These are phyloP conservation scores for Kernera saxatilis DNA, from an alignment of 345 rosid genomes.

Conservation along the genomic window DNA sequence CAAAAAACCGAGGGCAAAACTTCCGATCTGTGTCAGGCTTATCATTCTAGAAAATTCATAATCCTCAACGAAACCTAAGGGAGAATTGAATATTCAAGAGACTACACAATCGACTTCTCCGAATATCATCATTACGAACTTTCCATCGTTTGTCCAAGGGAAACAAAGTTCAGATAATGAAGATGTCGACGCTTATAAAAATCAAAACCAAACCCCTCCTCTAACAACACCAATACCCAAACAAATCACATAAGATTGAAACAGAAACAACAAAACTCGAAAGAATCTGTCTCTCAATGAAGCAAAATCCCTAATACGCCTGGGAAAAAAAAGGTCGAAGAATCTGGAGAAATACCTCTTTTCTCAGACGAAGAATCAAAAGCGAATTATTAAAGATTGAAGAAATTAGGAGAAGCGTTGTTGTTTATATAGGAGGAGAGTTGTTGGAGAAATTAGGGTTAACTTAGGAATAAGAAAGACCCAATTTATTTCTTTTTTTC, in stretches of 20 bases:
- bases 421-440: slow-evolving; percentile 4
- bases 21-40: not conserved
- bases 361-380: not conserved
- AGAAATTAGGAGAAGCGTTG: no score
- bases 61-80: not conserved
- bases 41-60: not conserved
- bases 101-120: not conserved
- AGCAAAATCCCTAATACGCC: not conserved
- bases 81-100: not conserved
- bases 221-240: not conserved
- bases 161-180: not conserved
- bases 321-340: not conserved
- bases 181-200: not conserved
- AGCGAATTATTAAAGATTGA: not conserved
- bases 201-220: not conserved
- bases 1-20: not conserved
- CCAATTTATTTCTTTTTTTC: not conserved
- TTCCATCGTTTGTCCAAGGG: not conserved
- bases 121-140: not conserved
- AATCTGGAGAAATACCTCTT: slow-evolving; percentile 7
- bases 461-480: not conserved
- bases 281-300: not conserved
- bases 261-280: not conserved
- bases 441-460: slow-evolving; percentile 5
- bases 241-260: not conserved